Evolutionary conservation across 768 basidiomycete genomes (phyloP), one percentile per base, ranked within the genome.

Genomic region (Coprinopsis sp.): DNA sequence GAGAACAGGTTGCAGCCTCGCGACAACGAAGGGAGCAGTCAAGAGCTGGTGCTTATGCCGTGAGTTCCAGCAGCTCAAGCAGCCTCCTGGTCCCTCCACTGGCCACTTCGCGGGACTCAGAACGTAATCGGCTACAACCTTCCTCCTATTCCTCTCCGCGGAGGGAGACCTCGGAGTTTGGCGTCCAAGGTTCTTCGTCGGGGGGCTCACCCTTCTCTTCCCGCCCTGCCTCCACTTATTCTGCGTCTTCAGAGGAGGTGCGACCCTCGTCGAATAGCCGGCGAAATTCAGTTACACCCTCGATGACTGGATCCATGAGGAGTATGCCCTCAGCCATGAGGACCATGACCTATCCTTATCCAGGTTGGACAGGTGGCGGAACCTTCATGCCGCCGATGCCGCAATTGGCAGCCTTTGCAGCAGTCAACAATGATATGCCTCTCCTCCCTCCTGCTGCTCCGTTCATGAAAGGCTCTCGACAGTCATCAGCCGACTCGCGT

Each of bases 391-490:
- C 71, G 6, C 64, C 70, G 44, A 57, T 72, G n/a, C 68, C 73
- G 3, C 63, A 70, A 6, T 60, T 75, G 10, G 70, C 62, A 25
- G 61, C 67, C 37, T 61, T 77, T 41, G 70, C 73, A 7, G 66
- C 73, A 31, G 72, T 69, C 47, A 64, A 72, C 44, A 66, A 79
- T 64, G 81, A 86, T 52, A 77, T 78, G 74, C 82, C 85, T 6
- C 66, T 88, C 8, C 70, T 88, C 24, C 86, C 86, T 8, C 86
- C 86, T 4, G 72, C 79, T 1, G 77, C 86, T 19, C 84, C 86
- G 11, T 88, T 87, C 63, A 86, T 87, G 81, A 73, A 84, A 67
- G 78, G 78, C 45, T 73, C 77, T 24, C 69, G 73, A 19, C 64
- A 61, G 39, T 60, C 64, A 2, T 69, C 70, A n/a, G 38, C 46